Base-by-base conservation (phyloP, 75 land plant species). In the Sequoia sempervirens region DNA sequence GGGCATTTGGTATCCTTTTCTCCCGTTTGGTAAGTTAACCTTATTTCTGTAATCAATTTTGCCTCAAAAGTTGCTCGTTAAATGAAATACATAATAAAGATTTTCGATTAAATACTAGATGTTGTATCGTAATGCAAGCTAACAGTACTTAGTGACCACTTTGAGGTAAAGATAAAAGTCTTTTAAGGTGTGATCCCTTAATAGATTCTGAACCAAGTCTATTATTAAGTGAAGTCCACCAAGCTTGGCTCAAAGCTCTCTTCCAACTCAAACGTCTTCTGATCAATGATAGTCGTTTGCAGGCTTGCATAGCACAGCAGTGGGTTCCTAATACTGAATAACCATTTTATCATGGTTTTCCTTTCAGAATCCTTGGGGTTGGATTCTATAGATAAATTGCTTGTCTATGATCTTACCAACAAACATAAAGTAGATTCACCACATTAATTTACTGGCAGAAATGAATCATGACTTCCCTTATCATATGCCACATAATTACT, bases 1-100 rank as follows among this genome's bases (percentile, higher is more conserved):
- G 98, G 96, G 94, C 98, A 64, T 96, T 96, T 91, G 98, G 98
- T 61, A 96, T 96, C 85, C 96, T 96, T 46, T 96, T 96, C 89
- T 96, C 98, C 52, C 98, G 96, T 20, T 89, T 96, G 86, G 98
- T 96, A 86, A 92, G 96, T 86, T 4, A 15, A 70, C 11, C 53
- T 61, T 4, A 50, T 20, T 56, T 61, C 66, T 61, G n/a, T 7
- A 61, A 61, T 26, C 66, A 23, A 20, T 10, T 83, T 70, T 70
- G 1, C 12, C 32, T 13, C 36, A 30, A 70, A 70, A 32, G 11
- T 2, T 13, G 30, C 14, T 70, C 32, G 12, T 2, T 2, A 32
- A 30, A 2, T 30, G 15, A 6, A 32, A 70, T 32, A 70, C 30
- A 1, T 70, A 3, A 70, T 32, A 70, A 8, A 2, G 11, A 0